These are phyloP conservation scores for Emergomyces africanus DNA, from an alignment of 2,329 filamentous ascomycete species.

Conservation along the genomic window DNA sequence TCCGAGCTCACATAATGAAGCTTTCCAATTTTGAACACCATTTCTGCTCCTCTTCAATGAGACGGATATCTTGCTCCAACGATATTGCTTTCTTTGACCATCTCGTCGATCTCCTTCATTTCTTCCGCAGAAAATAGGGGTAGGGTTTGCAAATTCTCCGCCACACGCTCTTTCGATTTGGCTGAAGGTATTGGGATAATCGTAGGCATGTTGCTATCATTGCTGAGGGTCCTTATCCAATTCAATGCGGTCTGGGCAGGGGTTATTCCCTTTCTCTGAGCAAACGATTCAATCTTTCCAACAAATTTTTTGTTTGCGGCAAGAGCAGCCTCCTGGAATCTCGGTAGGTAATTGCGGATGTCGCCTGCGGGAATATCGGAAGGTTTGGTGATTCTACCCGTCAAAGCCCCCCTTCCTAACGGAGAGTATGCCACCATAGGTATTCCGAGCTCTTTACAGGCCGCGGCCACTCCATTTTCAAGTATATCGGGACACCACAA, in stretches of 20 bases:
- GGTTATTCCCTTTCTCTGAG: constrained; percentile 31
- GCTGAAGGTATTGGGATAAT: constrained; percentile 27
- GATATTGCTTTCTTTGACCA: constrained; percentile 36
- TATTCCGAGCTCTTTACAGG: constrained; percentile 45
- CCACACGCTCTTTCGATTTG: constrained; percentile 24
- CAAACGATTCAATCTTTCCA: constrained; percentile 32
- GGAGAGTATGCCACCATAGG: constrained; percentile 49
- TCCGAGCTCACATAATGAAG: background rate
- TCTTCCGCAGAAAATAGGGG: constrained; percentile 22
- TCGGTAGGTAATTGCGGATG: constrained; percentile 30
- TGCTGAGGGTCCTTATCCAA: constrained; percentile 35
- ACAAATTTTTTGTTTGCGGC: constrained; percentile 39
- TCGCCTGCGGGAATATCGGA: constrained; percentile 38
- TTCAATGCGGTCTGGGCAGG: constrained; percentile 37
- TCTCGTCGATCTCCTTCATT: constrained; percentile 38
- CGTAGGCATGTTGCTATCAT: constrained; percentile 31
- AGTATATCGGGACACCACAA: constrained; percentile 45
- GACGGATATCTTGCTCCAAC: constrained; percentile 18
- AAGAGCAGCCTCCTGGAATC: constrained; percentile 41
- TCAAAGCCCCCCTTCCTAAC: constrained; percentile 44
- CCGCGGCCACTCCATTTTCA: constrained; percentile 43
- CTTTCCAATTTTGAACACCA: background rate
- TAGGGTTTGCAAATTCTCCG: constrained; percentile 21
- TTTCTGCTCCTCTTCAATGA: background rate
- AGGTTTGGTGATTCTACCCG: constrained; percentile 35